These are phyloP conservation scores for Prunus fruticosa DNA, from an alignment of 306 rosid species.

Conservation along the genomic window DNA sequence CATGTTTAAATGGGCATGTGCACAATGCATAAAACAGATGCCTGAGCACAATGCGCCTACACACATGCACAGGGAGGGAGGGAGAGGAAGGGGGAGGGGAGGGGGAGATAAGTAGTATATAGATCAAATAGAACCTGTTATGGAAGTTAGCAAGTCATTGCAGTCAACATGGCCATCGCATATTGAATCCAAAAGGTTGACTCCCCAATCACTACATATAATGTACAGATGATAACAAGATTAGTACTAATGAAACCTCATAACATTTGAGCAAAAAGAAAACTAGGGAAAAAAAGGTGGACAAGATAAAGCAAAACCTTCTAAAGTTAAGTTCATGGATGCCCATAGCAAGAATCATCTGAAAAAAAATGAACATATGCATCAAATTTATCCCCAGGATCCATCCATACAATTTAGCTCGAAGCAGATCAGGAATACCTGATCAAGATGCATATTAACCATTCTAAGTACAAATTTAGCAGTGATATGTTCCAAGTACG, in stretches of 20 bases:
- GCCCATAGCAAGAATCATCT: constrained; percentile 75
- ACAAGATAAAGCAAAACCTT: constrained; percentile 41
- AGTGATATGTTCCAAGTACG: constrained; percentile 69
- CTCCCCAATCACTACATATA: constrained; percentile 71
- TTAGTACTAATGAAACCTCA: constrained; percentile 4
- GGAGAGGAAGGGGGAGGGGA: background rate
- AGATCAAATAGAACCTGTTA: constrained; percentile 64
- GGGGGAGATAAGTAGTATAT: background rate
- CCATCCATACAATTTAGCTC: constrained; percentile 5
- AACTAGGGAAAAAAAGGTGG: constrained; percentile 1
- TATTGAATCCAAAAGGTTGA: constrained; percentile 64
- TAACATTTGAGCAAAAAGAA: constrained; percentile 17
- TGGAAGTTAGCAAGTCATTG: constrained; percentile 63
- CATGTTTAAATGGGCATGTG: background rate
- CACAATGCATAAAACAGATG: background rate
- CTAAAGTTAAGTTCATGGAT: constrained; percentile 66
- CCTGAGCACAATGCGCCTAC: background rate
- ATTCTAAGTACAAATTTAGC: constrained; percentile 66
- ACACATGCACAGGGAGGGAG: constrained; percentile 1
- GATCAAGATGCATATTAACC: constrained; percentile 74
- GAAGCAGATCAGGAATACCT: constrained; percentile 43
- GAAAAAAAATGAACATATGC: constrained; percentile 27
- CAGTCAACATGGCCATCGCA: constrained; percentile 71
- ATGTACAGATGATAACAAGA: constrained; percentile 7
- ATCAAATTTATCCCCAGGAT: constrained; percentile 27